Evolutionary conservation across 1,139 yeast species (phyloP).

Genomic region (Yamadazyma songkhlaensis): DNA sequence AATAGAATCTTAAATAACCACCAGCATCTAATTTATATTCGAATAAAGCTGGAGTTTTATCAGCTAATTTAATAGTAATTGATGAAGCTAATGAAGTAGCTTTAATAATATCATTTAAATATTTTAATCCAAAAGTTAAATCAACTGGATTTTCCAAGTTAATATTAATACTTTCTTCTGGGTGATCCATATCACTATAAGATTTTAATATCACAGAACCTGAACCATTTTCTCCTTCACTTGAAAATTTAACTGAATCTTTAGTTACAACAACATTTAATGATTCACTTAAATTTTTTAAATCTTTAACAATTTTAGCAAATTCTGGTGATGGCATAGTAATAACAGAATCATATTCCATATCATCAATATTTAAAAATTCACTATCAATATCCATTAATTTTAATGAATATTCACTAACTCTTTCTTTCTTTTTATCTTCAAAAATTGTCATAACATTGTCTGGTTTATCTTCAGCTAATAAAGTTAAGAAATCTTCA

Average conservation of each 20-base stretch:
- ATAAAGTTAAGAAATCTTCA: slow-evolving; percentile 81
- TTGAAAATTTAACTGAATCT: slow-evolving; percentile 85
- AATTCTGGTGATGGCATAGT: slow-evolving; percentile 88
- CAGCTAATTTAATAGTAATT: slow-evolving; percentile 83
- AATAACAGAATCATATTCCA: slow-evolving; percentile 84
- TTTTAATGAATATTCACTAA: slow-evolving; percentile 87
- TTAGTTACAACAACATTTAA: slow-evolving; percentile 83
- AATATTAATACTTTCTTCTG: slow-evolving; percentile 71
- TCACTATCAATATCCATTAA: slow-evolving; percentile 97
- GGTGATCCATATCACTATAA: slow-evolving; percentile 73
- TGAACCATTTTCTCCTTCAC: slow-evolving; percentile 91
- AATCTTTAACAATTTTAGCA: slow-evolving; percentile 86
- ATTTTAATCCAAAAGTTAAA: slow-evolving; percentile 87
- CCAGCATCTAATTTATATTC: slow-evolving; percentile 85
- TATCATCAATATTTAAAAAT: slow-evolving; percentile 88
- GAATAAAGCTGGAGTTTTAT: slow-evolving; percentile 90
- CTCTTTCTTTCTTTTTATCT: slow-evolving; percentile 85
- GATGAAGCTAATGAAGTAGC: slow-evolving; percentile 77
- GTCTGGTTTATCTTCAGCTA: slow-evolving; percentile 92
- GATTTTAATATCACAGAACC: slow-evolving; percentile 90
- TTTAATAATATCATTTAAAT: slow-evolving; percentile 85
- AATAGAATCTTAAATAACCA: slow-evolving; percentile 91
- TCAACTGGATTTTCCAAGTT: slow-evolving; percentile 85
- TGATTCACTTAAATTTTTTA: slow-evolving; percentile 83
- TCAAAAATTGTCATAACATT: slow-evolving; percentile 80